These are phyloP conservation scores for Irineochytrium annulatum DNA, from an alignment of 192 early-diverging fungal species.

Conservation along the genomic window DNA sequence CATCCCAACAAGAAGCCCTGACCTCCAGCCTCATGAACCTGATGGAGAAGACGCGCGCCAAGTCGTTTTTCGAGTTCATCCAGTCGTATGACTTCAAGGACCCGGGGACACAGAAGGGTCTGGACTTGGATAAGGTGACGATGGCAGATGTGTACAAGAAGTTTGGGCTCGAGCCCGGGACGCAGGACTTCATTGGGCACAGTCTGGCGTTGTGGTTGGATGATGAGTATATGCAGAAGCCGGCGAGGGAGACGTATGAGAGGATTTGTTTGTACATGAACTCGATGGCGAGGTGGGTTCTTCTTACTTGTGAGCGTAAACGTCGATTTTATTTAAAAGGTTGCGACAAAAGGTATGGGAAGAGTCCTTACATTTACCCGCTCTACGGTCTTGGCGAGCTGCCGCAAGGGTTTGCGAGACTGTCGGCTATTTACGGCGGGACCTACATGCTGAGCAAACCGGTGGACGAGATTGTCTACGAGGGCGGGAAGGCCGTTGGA, in stretches of 20 bases:
- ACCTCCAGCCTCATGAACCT: conserved; percentile 80
- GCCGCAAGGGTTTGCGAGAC: conserved; percentile 95
- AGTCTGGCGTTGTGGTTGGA: conserved; percentile 93
- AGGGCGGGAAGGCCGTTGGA: conserved; percentile 78
- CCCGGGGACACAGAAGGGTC: conserved; percentile 68
- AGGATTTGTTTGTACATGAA: conserved; percentile 87
- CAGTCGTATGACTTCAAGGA: conserved; percentile 81
- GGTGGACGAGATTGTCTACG: conserved; percentile 85
- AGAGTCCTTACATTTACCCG: conserved; percentile 98
- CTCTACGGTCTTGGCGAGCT: conserved; percentile 95
- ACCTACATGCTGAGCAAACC: conserved; percentile 97
- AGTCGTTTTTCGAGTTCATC: conserved; percentile 94
- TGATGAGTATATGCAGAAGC: conserved; percentile 61
- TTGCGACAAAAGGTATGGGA: conserved; percentile 87
- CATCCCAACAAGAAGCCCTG: conserved; percentile 83
- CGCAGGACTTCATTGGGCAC: conserved; percentile 97
- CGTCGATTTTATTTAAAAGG: too few relatives aligned
- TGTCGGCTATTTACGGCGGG: conserved; percentile 98
- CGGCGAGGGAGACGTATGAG: conserved; percentile 81
- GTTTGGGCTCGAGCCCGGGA: conserved; percentile 84
- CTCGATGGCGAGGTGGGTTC: conserved; percentile 83
- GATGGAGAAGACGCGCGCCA: conserved; percentile 87
- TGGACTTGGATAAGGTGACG: conserved; percentile 68
- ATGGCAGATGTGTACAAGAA: conserved; percentile 82
- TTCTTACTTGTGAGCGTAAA: too few relatives aligned